These are phyloP conservation scores for Colletotrichum phormii DNA, from an alignment of 2,329 filamentous ascomycete genomes.

Conservation along the genomic window DNA sequence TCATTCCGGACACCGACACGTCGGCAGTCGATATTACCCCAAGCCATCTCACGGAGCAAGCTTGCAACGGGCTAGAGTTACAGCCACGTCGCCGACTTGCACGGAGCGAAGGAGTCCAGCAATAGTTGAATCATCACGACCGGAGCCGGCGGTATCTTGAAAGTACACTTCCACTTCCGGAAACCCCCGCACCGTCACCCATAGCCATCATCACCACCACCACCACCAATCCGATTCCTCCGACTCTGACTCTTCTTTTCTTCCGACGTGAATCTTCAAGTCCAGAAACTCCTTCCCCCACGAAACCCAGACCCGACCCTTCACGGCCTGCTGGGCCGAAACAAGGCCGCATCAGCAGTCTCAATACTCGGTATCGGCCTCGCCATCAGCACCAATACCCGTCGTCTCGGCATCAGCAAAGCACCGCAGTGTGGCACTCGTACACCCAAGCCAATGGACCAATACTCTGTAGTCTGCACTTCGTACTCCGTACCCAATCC, in stretches of 20 bases:
- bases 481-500: not conserved
- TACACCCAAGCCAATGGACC: not conserved
- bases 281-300: not conserved
- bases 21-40: not conserved
- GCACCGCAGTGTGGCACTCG: not conserved
- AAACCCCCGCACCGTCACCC: slow-evolving; percentile 24
- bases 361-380: not conserved
- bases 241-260: not conserved
- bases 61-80: not conserved
- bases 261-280: not conserved
- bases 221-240: slow-evolving; percentile 4
- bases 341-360: slow-evolving; percentile 15
- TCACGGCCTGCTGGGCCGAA: slow-evolving; percentile 1
- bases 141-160: slow-evolving; percentile 20
- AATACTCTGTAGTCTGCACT: too few species aligned
- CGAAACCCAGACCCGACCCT: not conserved
- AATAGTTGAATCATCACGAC: slow-evolving; percentile 1
- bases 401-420: not conserved
- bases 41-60: not conserved
- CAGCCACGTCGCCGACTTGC: slow-evolving; percentile 1
- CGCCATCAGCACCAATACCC: not conserved
- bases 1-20: not conserved
- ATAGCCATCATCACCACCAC: not conserved
- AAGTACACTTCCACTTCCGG: slow-evolving; percentile 32
- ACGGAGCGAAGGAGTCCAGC: not conserved